Evolutionary conservation across 2,329 filamentous ascomycete species (phyloP).

Genomic region (Verticillium zaregamsianum): DNA sequence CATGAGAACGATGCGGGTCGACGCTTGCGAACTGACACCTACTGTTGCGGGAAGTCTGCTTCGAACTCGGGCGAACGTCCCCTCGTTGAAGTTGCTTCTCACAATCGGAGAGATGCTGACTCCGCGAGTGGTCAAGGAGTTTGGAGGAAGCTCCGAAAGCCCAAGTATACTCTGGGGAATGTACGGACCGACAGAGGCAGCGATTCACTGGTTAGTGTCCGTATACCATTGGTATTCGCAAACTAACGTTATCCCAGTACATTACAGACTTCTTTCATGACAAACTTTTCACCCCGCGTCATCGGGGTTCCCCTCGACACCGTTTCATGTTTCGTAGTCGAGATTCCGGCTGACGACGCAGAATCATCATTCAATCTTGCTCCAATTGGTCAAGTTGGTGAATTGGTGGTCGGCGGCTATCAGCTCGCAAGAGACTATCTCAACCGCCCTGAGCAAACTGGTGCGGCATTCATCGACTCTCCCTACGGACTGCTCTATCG

Average conservation of each 20-base stretch:
- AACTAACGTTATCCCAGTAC: conserved; percentile 47
- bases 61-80: conserved; percentile 61
- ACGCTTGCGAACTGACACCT: conserved; percentile 85
- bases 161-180: conserved; percentile 78
- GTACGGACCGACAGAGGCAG: conserved; percentile 91
- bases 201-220: conserved; percentile 70
- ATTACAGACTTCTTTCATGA: conserved; percentile 59
- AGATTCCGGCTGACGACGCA: conserved; percentile 31
- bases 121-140: conserved; percentile 69
- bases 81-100: conserved; percentile 65
- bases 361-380: conserved; percentile 45
- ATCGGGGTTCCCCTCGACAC: conserved; percentile 79
- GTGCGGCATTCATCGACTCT: conserved; percentile 64
- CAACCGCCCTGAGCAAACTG: conserved; percentile 74
- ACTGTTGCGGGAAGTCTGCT: conserved; percentile 80
- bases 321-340: conserved; percentile 71
- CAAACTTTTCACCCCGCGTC: conserved; percentile 54
- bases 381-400: conserved; percentile 65
- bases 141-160: conserved; percentile 54
- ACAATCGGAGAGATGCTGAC: conserved; percentile 96
- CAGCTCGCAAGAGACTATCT: conserved; percentile 81
- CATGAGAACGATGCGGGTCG: conserved; percentile 63
- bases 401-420: conserved; percentile 74
- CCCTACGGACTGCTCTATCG: conserved; percentile 70
- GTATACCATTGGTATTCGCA: not conserved